Evolutionary conservation across 2,329 filamentous ascomycete species (phyloP), one percentile per base, ranked within the genome.

Genomic region (Stylonectria norvegica): DNA sequence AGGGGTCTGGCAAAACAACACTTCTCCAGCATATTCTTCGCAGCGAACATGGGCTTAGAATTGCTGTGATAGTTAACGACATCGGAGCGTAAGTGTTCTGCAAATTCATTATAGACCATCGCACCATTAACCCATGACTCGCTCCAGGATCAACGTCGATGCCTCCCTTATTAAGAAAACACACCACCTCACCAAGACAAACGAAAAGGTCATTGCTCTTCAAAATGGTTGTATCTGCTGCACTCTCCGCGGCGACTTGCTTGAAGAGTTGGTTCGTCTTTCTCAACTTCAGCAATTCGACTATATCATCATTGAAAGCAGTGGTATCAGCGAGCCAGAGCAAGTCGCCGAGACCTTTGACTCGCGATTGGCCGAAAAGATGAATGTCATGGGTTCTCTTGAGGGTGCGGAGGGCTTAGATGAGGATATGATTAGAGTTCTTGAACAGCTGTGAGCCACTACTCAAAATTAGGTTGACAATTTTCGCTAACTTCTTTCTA

Each of bases 161-260:
- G 81, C 80, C 0, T 71, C 78, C 5, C 64, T 83, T 0, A 77
- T 85, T 31, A 73, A 74, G 12, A 67, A 76, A 40, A 71, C 64
- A 2, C 72, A 80, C 52, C 72, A 71, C 17, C 62, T 83, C 23
- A 76, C 74, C 3, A 73, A 76, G 48, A 77, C 76, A 0, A 66
- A 81, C 27, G 79, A 85, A 48, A 82, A 84, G 47, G 70, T 86
- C 20, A 78, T 86, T 12, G 76, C 81, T 8, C 71, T 86, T 39
- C 81, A 86, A 53, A 86, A 86, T 46, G 82, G 84, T 8, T 88
- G 85, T 49, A 89, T 89, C 53, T 89, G 84, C 67, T 89, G 85
- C 52, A 88, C 83, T 0, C 69, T 88, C 0, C 78, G 85, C 4
- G 83, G 83, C 1, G 84, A 88, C 40, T 63, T 88, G 2, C 71